Evolutionary conservation across 331 rosid species (phyloP).

Genomic region (Stylosanthes scabra): DNA sequence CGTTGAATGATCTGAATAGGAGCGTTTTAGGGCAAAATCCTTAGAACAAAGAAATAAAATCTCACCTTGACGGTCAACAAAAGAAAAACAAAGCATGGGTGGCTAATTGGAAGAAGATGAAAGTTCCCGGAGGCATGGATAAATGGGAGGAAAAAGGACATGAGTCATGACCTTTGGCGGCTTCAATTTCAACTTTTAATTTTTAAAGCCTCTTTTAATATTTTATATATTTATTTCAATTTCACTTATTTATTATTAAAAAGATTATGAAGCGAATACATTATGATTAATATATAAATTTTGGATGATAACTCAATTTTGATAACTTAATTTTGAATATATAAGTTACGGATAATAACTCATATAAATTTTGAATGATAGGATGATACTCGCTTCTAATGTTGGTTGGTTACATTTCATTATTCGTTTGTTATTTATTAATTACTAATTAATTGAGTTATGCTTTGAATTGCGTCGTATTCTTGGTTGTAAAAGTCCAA

Average conservation of each 20-base stretch:
- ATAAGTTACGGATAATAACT: too few relatives aligned
- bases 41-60: background rate
- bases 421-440: background rate
- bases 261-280: too few relatives aligned
- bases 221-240: too few relatives aligned
- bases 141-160: background rate
- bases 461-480: background rate
- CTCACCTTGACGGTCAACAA: background rate
- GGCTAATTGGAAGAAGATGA: background rate
- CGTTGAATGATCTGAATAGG: conserved; percentile 23
- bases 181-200: background rate
- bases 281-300: too few relatives aligned
- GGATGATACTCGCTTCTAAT: too few relatives aligned
- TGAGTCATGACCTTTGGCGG: background rate
- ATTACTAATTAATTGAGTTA: background rate
- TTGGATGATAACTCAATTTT: too few relatives aligned
- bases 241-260: too few relatives aligned
- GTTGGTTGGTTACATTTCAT: too few relatives aligned
- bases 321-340: too few relatives aligned
- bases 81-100: background rate
- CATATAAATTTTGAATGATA: too few relatives aligned
- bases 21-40: conserved; percentile 4
- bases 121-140: background rate
- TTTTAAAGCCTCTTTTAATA: background rate
- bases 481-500: conserved; percentile 38